These are phyloP conservation scores for Fusarium neocosmosporiellum DNA, from an alignment of 2,329 filamentous ascomycete genomes.

Conservation along the genomic window DNA sequence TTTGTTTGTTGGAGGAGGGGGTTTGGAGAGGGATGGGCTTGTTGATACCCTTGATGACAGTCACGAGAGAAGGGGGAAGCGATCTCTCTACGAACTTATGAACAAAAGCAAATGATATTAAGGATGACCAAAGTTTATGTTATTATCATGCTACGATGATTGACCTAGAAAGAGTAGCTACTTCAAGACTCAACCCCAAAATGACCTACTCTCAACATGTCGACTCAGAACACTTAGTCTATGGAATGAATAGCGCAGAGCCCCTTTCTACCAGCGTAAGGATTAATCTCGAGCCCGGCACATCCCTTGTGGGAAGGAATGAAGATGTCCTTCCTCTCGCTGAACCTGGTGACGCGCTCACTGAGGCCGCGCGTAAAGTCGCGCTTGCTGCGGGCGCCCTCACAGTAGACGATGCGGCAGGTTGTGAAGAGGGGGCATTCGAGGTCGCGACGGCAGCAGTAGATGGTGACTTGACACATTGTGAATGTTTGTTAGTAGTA, in stretches of 20 bases:
- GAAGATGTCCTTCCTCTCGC: background rate
- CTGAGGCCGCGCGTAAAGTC: background rate
- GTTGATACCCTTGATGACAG: background rate
- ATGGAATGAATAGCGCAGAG: background rate
- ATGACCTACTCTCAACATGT: background rate
- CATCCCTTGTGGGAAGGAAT: background rate
- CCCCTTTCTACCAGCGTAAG: background rate
- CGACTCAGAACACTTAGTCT: background rate
- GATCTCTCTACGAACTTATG: background rate
- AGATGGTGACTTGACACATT: background rate
- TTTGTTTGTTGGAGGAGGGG: background rate
- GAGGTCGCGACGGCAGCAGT: background rate
- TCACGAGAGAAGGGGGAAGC: background rate
- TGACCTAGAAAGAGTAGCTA: background rate
- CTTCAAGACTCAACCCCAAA: background rate
- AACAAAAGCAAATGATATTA: background rate
- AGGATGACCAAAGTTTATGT: background rate
- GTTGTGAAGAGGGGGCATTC: background rate
- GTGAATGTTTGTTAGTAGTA: background rate
- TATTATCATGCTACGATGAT: background rate
- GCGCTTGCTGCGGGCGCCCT: background rate
- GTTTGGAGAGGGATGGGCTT: background rate
- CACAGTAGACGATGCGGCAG: background rate
- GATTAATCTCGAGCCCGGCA: background rate
- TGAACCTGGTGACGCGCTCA: background rate